Evolutionary conservation across 352 stramenopile genomes (phyloP), one percentile per base, ranked within the genome.

Genomic region (Globisporangium uncinulatum): DNA sequence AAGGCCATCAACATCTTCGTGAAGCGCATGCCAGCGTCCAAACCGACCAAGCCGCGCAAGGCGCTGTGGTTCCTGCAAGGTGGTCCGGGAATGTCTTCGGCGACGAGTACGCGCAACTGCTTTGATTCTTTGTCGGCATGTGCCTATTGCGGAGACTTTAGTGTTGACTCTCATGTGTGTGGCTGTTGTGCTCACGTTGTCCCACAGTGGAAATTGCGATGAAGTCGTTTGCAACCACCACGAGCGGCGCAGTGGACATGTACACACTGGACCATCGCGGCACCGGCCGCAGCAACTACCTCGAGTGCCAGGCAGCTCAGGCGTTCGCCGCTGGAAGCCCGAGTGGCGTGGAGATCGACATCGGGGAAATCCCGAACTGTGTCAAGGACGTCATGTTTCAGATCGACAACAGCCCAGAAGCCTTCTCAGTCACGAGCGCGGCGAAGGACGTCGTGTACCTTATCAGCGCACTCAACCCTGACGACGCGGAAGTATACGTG

Each of bases 331-430:
- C 19, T 15, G 41, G 36, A 0, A 49, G 52, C 24, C 52, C 41
- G 7, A 20, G 13, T 17, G 36, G 41, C 24, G n/a, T 32, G 9
- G n/a, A 46, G 36, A 17, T 49, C 8, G 10, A 20, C 13, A 14
- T 49, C 6, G 52, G 19, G 21, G 41, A 57, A 21, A 19, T 57
- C 20, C 41, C 52, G 10, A 34, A 29, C 41, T 57, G 52, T n/a
- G 44, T 57, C 29, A 13, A 9, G 10, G 52, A 49, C 31, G 19
- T 49, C n/a, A 37, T 66, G 5, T 87, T 85, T 53, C 72, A 87
- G 55, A 71, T 87, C 52, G 74, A 82, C 59, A 80, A 83, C 43
- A 70, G 85, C 47, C 78, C 74, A 4, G 63, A 65, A 0, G 77
- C 77, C 5, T 87, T 82, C 48, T 87, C 77, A 0, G 65, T 87